Conservation (phyloP, 1,139 yeast genomes). For the Taphrina deformans region DNA sequence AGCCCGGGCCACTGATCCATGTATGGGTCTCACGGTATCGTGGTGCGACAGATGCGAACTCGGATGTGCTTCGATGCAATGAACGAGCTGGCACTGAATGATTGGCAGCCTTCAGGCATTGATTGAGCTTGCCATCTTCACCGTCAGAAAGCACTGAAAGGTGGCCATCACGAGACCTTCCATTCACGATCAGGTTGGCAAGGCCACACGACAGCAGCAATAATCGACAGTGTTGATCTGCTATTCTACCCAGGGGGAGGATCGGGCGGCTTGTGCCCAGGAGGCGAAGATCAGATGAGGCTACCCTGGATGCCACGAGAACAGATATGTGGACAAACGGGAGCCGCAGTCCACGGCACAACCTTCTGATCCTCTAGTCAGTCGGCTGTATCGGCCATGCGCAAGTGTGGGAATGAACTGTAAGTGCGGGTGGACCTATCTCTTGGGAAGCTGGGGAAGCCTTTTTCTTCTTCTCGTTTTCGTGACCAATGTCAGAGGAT, state of each 20-base stretch:
- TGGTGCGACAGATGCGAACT: background rate
- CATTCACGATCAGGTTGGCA: too few relatives aligned
- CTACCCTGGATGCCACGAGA: background rate
- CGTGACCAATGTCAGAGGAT: too few relatives aligned
- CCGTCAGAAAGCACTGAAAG: too few relatives aligned
- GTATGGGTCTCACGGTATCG: conserved; percentile 6
- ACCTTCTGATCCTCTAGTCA: background rate
- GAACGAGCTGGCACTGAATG: too few relatives aligned
- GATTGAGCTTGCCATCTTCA: too few relatives aligned
- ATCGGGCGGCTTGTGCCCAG: background rate
- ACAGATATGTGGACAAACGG: background rate
- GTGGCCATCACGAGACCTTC: too few relatives aligned
- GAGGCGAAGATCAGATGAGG: background rate
- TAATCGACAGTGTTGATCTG: too few relatives aligned
- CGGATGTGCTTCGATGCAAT: background rate
- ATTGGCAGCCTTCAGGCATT: too few relatives aligned
- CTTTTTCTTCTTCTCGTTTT: too few relatives aligned
- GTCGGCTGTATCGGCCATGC: background rate
- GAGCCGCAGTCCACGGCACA: background rate
- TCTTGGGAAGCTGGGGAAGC: background rate
- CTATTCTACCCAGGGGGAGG: background rate
- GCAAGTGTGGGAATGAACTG: background rate
- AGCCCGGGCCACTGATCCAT: background rate
- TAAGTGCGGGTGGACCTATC: background rate
- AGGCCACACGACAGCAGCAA: too few relatives aligned